Percentiles rank a stretch among this genome's conserved stretches.
Conservation (phyloP, 2,329 filamentous ascomycete genomes). For the Ascochyta rabiei region DNA sequence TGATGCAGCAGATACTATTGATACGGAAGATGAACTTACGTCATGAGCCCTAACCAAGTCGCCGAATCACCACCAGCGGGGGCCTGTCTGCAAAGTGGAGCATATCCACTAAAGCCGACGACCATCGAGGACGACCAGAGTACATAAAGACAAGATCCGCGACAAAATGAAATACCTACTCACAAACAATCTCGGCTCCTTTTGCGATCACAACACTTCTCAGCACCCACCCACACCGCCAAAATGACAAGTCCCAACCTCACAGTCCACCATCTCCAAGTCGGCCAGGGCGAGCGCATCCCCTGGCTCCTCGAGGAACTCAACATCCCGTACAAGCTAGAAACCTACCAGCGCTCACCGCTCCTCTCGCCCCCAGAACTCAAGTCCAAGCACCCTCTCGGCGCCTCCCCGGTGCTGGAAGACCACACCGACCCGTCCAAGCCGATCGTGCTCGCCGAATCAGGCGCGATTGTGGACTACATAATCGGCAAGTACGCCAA, state of each 20-base stretch:
- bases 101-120: conserved; percentile 6
- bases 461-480: conserved; percentile 66
- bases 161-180: background rate
- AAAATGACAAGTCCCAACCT: conserved; percentile 34
- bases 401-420: conserved; percentile 65
- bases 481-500: conserved; percentile 59
- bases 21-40: background rate
- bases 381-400: conserved; percentile 50
- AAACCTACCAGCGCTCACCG: conserved; percentile 56
- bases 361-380: conserved; percentile 45
- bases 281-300: conserved; percentile 68
- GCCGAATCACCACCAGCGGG: conserved; percentile 8
- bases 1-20: background rate
- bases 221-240: background rate
- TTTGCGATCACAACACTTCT: background rate
- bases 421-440: conserved; percentile 55
- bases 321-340: conserved; percentile 59
- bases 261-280: conserved; percentile 47
- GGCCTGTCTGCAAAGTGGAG: conserved; percentile 1
- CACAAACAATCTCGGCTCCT: no score
- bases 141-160: conserved; percentile 7
- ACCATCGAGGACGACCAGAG: background rate
- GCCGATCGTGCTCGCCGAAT: conserved; percentile 63
- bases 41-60: background rate
- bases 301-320: conserved; percentile 71